A percentile compares a stretch with the other conserved stretches of the same genome.
phyloP scores from a whole-genome alignment of 1,284 basidiomycete genomes.

The Cryptococcus deneoformans region DNA sequence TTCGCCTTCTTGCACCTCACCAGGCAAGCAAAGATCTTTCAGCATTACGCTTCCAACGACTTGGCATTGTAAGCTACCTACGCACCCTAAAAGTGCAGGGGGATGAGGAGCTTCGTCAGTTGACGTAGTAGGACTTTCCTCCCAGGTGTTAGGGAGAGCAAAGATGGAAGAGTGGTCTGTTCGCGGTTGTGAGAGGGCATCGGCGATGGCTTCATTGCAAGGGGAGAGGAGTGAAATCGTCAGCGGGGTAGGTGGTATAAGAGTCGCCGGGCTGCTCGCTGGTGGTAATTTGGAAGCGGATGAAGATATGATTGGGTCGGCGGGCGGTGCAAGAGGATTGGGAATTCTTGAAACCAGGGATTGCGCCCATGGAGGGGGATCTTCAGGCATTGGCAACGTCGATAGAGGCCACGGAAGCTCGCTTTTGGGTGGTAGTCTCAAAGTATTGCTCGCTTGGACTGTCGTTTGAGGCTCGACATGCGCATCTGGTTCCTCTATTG shows the following conservation, averaged over 20 bases:
- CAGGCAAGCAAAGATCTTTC: constrained; percentile 9
- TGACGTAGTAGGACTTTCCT: background rate
- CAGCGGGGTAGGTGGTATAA: constrained; percentile 11
- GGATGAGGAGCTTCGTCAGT: constrained; percentile 10
- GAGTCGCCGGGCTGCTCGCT: background rate
- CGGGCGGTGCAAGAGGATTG: constrained; percentile 3
- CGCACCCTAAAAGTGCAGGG: constrained; percentile 6
- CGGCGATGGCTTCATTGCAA: constrained; percentile 25
- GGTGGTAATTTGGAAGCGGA: background rate
- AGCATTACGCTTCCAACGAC: constrained; percentile 11
- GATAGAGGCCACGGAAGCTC: constrained; percentile 16
- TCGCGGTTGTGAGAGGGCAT: constrained; percentile 27
- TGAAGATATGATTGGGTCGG: background rate
- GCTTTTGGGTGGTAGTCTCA: constrained; percentile 8
- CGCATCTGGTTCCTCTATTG: background rate
- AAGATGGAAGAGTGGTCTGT: constrained; percentile 32
- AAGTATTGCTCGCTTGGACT: background rate
- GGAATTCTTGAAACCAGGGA: constrained; percentile 9
- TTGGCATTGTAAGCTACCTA: constrained; percentile 16
- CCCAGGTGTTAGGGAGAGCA: constrained; percentile 16
- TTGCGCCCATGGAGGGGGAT: constrained; percentile 15
- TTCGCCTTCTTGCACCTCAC: constrained; percentile 3
- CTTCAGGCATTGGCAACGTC: constrained; percentile 13
- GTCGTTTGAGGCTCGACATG: background rate
- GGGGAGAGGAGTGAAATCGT: constrained; percentile 35